A percentile compares a stretch with the other conserved stretches of the same genome.
These are phyloP conservation scores for Fragaria vesca DNA, from an alignment of 306 rosid genomes.

Conservation along the genomic window DNA sequence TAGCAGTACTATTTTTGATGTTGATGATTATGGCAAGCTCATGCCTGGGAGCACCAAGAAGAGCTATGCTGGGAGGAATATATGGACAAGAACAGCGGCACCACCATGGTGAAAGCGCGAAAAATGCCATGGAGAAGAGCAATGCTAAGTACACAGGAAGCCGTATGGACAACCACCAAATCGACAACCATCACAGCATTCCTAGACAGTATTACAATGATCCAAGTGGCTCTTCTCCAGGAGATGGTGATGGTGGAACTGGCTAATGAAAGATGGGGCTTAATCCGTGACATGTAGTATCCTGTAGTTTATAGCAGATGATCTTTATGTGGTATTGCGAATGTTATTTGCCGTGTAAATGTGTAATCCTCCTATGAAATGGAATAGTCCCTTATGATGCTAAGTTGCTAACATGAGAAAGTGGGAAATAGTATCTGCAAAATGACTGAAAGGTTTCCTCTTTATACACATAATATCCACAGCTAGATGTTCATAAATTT, in stretches of 20 bases:
- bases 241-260: constrained; percentile 24
- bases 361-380: not conserved
- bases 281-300: not conserved
- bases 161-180: constrained; percentile 35
- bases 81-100: constrained; percentile 46
- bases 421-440: not conserved
- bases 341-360: not conserved
- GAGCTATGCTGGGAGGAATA: constrained; percentile 38
- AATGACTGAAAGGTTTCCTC: not conserved
- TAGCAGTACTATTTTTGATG: constrained; percentile 34
- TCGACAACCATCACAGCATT: constrained; percentile 40
- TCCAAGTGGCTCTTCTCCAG: constrained; percentile 32
- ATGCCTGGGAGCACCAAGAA: constrained; percentile 34
- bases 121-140: constrained; percentile 32
- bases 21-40: constrained; percentile 25
- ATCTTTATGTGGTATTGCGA: not conserved
- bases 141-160: constrained; percentile 22
- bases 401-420: not conserved
- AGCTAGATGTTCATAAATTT: not conserved
- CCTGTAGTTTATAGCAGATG: not conserved
- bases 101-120: constrained; percentile 21
- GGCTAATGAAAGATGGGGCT: not conserved
- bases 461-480: no score
- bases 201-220: constrained; percentile 40
- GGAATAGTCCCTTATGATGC: not conserved